Percentiles rank a stretch among this genome's conserved stretches.
Evolutionary conservation across 2,329 filamentous ascomycete species (phyloP).

Genomic region (Phaeosphaeria sp.): DNA sequence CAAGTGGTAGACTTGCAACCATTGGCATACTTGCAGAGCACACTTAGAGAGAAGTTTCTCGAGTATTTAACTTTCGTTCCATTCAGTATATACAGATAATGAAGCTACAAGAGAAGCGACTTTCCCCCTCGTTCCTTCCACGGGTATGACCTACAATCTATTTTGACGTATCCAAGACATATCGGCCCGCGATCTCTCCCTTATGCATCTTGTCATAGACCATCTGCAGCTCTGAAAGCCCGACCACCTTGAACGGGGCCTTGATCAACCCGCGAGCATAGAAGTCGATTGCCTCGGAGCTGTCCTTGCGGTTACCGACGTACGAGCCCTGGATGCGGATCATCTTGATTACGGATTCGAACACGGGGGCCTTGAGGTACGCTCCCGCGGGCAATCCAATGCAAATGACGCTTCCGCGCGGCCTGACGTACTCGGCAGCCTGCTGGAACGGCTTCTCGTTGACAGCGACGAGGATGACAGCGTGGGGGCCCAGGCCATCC

Average conservation of each 20-base stretch:
- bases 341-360: constrained; percentile 88
- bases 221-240: constrained; percentile 77
- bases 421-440: constrained; percentile 84
- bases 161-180: constrained; percentile 72
- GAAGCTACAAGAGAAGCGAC: neutral
- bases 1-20: too few species aligned
- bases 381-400: constrained; percentile 84
- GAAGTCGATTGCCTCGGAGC: constrained; percentile 89
- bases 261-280: constrained; percentile 84
- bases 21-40: too few species aligned
- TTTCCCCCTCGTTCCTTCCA: neutral
- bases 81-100: neutral
- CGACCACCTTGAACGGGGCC: constrained; percentile 83
- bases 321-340: constrained; percentile 87
- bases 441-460: constrained; percentile 95
- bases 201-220: constrained; percentile 76
- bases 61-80: neutral
- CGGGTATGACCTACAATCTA: constrained; percentile 16
- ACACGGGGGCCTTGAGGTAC: constrained; percentile 82
- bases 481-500: constrained; percentile 84
- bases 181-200: constrained; percentile 77
- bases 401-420: constrained; percentile 82
- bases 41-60: neutral
- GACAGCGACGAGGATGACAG: constrained; percentile 84
- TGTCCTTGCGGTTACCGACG: constrained; percentile 90